Evolutionary conservation across 139 green algal species (phyloP).

Genomic region (Coccomyxa sp.): DNA sequence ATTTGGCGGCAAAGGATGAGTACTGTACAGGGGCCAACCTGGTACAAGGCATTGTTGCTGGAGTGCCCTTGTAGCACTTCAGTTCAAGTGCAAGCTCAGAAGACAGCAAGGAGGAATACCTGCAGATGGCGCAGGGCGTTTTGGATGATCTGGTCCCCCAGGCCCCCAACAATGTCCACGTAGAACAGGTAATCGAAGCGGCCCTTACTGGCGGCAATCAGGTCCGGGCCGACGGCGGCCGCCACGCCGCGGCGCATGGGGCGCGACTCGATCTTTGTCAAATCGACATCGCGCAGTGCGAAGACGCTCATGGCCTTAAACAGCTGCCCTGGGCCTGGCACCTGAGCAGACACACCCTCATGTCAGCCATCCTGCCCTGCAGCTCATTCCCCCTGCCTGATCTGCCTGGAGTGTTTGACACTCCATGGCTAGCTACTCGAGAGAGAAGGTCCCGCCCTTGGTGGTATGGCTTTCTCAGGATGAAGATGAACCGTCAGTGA

Average conservation of each 20-base stretch:
- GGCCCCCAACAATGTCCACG: slow-evolving; percentile 82
- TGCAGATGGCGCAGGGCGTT: slow-evolving; percentile 91
- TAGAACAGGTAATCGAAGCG: slow-evolving; percentile 98
- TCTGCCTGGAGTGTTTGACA: too few relatives aligned
- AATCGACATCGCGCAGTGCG: slow-evolving; percentile 93
- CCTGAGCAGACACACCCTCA: not conserved
- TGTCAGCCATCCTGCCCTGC: too few relatives aligned
- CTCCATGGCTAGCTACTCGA: too few relatives aligned
- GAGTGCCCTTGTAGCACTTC: too few relatives aligned
- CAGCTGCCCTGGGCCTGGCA: slow-evolving; percentile 76
- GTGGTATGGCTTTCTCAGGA: too few relatives aligned
- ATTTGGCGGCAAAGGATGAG: too few relatives aligned
- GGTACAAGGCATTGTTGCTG: too few relatives aligned
- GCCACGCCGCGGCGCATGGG: slow-evolving; percentile 48
- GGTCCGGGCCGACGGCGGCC: not conserved
- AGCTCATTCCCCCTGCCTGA: slow-evolving; percentile 8
- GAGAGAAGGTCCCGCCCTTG: too few relatives aligned
- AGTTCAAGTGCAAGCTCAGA: too few relatives aligned
- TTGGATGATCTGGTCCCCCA: slow-evolving; percentile 67
- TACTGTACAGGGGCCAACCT: too few relatives aligned
- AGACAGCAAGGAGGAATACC: not conserved
- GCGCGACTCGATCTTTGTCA: slow-evolving; percentile 95
- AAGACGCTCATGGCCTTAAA: slow-evolving; percentile 97
- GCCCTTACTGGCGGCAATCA: slow-evolving; percentile 55
- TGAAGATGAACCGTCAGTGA: too few relatives aligned